Conservation (phyloP, 2,329 filamentous ascomycete genomes). For the Rugonectria rugulosa region DNA sequence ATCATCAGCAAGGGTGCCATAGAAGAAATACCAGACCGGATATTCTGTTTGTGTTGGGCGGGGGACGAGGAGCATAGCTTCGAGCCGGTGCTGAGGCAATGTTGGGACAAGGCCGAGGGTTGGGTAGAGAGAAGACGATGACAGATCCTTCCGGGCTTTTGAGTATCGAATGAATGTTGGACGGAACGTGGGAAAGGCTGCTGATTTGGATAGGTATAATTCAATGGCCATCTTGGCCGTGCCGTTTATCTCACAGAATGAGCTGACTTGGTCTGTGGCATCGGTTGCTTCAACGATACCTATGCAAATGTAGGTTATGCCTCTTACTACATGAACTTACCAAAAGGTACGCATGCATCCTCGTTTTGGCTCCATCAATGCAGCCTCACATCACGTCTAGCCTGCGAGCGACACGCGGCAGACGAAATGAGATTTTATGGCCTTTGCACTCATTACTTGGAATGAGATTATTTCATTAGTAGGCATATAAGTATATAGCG, state of each 20-base stretch:
- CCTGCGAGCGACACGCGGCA: too few relatives aligned
- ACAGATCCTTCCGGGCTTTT: background rate
- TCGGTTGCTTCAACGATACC: background rate
- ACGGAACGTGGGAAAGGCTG: background rate
- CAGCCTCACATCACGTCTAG: too few relatives aligned
- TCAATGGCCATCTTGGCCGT: background rate
- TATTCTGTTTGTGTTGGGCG: conserved; percentile 3
- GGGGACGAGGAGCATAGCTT: background rate
- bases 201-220: background rate
- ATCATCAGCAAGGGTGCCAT: background rate
- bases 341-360: too few relatives aligned
- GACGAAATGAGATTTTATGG: too few relatives aligned
- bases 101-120: conserved; percentile 11
- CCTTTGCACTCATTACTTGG: too few relatives aligned
- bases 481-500: too few relatives aligned
- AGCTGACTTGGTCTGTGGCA: background rate
- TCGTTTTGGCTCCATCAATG: too few relatives aligned
- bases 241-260: conserved; percentile 8
- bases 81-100: background rate
- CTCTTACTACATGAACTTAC: too few relatives aligned
- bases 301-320: too few relatives aligned
- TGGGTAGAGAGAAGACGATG: background rate
- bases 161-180: conserved; percentile 15
- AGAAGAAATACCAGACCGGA: conserved; percentile 18
- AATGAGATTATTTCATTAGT: too few relatives aligned